Evolutionary conservation across 768 basidiomycete species (phyloP), one percentile per base, ranked within the genome.

Genomic region (Tulasnella sp.): DNA sequence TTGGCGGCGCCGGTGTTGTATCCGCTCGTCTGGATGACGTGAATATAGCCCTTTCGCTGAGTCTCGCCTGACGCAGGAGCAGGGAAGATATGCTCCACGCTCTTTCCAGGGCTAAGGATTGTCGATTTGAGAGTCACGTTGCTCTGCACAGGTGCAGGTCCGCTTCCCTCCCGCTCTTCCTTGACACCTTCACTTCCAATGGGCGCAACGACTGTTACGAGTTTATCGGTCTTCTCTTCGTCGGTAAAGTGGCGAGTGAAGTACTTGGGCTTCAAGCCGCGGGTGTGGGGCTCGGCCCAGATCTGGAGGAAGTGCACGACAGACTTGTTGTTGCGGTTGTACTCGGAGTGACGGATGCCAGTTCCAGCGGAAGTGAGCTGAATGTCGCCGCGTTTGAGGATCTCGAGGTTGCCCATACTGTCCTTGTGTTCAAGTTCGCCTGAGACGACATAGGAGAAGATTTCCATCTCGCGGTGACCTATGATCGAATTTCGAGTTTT

Each of bases 311-410:
- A 92, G 85, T 93, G 89, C 7, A 87, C 88, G 18, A 76, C 12
- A 41, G 50, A n/a, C 81, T 87, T 80, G 37, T 85, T 77, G 34
- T 90, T 90, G 83, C 92, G 37, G 76, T 79, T 89, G 83, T 89
- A 90, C 83, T 93, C 92, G 46, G 92, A 93, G 85, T 98, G 97
- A 0, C 91, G 89, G 84, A 98, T 97, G 6, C 97, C 97, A 0
- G 93, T 96, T 12, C 97, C 97, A 0, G 97, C 92, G 1, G 93
- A 95, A 2, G 96, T 96, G 87, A 98, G 90, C 85, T 98, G 97
- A 41, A 98, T 83, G 83, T 96, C 93, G 0, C 97, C 97, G 24
- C 96, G 91, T 85, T 92, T 92, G 85, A 98, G 90, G 80, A 96
- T 89, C 85, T 99, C 97, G 79, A 90, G 89, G 87, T 97, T 97